Percentiles rank a stretch among this genome's conserved stretches.
Evolutionary conservation across 345 rosid species (phyloP).

Genomic region (Cardamine occulta): DNA sequence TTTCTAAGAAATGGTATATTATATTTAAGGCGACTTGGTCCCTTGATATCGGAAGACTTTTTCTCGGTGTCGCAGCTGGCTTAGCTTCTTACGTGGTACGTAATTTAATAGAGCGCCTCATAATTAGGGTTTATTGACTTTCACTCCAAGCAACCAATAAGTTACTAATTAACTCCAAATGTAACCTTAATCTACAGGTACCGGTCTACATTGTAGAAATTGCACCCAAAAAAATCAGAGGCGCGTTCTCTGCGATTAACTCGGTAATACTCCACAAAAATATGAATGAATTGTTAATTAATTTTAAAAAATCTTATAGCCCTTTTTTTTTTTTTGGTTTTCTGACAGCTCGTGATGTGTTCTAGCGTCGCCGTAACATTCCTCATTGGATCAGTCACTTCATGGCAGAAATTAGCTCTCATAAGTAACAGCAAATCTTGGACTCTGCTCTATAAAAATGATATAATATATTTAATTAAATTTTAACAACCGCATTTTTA

Average conservation of each 20-base stretch:
- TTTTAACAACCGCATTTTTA: slow-evolving; percentile 19
- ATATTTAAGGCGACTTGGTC: slow-evolving; percentile 56
- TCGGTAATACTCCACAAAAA: slow-evolving; percentile 13
- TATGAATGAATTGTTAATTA: not conserved
- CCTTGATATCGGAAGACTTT: slow-evolving; percentile 70
- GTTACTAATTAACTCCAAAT: not conserved
- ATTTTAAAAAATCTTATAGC: not conserved
- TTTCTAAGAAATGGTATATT: not conserved
- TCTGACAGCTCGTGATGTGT: slow-evolving; percentile 72
- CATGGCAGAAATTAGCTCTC: slow-evolving; percentile 74
- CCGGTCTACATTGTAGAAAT: slow-evolving; percentile 88
- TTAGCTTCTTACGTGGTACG: slow-evolving; percentile 80
- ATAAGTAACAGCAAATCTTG: slow-evolving; percentile 52
- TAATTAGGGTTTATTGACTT: slow-evolving; percentile 7
- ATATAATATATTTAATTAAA: not conserved
- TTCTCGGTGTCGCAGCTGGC: slow-evolving; percentile 79
- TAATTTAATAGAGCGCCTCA: not conserved
- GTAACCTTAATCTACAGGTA: slow-evolving; percentile 46
- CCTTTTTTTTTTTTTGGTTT: not conserved
- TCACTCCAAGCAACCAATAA: slow-evolving; percentile 11
- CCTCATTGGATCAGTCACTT: slow-evolving; percentile 66
- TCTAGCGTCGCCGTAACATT: slow-evolving; percentile 62
- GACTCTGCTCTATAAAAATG: not conserved
- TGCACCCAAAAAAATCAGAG: slow-evolving; percentile 73
- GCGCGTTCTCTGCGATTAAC: slow-evolving; percentile 72